Percentiles rank a stretch among this genome's conserved stretches.
phyloP scores from a whole-genome alignment of 176 grass and related monocot species.

The Avena atlantica region DNA sequence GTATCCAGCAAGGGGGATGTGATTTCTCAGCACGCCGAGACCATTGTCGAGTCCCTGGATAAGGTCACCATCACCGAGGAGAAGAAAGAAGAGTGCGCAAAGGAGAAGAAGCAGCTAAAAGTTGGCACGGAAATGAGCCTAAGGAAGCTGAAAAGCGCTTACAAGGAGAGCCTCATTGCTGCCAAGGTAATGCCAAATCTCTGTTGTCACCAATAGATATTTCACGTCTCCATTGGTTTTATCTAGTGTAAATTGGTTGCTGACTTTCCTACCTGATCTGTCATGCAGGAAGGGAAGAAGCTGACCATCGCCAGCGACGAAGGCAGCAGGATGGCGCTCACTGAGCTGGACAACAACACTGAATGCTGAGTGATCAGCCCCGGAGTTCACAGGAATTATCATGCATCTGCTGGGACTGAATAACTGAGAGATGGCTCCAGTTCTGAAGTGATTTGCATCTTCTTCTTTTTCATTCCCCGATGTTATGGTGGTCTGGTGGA shows the following conservation, averaged over 20 bases:
- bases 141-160: conserved; percentile 59
- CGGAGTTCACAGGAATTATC: not conserved
- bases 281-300: conserved; percentile 31
- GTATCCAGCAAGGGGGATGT: not conserved
- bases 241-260: not conserved
- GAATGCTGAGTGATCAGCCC: conserved; percentile 28
- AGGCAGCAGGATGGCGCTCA: conserved; percentile 55
- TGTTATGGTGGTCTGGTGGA: not conserved
- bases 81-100: not conserved
- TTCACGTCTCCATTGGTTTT: not conserved
- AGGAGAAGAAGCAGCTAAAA: not conserved
- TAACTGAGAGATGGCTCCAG: conserved; percentile 14
- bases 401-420: conserved; percentile 22
- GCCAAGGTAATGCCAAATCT: conserved; percentile 44
- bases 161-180: conserved; percentile 45
- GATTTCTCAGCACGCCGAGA: conserved; percentile 17
- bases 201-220: not conserved
- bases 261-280: not conserved
- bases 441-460: conserved; percentile 48
- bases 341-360: conserved; percentile 48
- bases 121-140: conserved; percentile 44
- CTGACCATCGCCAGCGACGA: not conserved
- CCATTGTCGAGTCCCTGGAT: conserved; percentile 27
- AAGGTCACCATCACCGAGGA: conserved; percentile 20
- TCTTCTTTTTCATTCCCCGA: not conserved